Conservation (phyloP, 257 asterid species). For the Solanum bukasovii region DNA sequence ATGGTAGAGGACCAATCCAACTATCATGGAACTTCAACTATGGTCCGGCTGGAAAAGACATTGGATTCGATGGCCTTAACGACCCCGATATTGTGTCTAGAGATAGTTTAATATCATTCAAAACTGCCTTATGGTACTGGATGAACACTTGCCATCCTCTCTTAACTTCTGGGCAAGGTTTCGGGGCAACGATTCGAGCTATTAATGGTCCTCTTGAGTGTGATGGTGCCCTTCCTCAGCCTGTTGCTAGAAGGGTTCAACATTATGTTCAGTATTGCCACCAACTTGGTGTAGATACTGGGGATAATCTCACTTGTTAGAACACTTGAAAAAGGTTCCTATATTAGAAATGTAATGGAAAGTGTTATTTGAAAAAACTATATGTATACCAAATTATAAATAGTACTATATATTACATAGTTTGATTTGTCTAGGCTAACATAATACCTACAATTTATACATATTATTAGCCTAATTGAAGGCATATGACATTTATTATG, state of each 20-base stretch:
- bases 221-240: conserved; percentile 1
- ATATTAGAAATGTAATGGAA: neutral
- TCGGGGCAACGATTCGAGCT: conserved; percentile 26
- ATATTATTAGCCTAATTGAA: neutral
- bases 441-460: neutral
- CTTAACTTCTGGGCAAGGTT: conserved; percentile 15
- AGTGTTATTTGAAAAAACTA: neutral
- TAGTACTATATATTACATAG: neutral
- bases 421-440: neutral
- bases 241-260: conserved; percentile 6
- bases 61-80: conserved; percentile 20
- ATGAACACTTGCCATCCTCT: conserved; percentile 16
- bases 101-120: conserved; percentile 9
- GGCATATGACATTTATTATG: neutral
- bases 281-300: conserved; percentile 16
- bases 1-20: conserved; percentile 27
- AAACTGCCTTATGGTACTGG: conserved; percentile 28
- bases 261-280: conserved; percentile 16
- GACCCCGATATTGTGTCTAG: conserved; percentile 17
- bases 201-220: conserved; percentile 18
- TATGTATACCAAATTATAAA: neutral
- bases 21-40: conserved; percentile 28
- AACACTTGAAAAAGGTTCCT: neutral
- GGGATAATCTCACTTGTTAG: conserved; percentile 3
- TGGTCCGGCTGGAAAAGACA: conserved; percentile 17